phyloP scores from a whole-genome alignment of 2,329 filamentous ascomycete species.

The Paecilomyces dactylethromorphus region DNA sequence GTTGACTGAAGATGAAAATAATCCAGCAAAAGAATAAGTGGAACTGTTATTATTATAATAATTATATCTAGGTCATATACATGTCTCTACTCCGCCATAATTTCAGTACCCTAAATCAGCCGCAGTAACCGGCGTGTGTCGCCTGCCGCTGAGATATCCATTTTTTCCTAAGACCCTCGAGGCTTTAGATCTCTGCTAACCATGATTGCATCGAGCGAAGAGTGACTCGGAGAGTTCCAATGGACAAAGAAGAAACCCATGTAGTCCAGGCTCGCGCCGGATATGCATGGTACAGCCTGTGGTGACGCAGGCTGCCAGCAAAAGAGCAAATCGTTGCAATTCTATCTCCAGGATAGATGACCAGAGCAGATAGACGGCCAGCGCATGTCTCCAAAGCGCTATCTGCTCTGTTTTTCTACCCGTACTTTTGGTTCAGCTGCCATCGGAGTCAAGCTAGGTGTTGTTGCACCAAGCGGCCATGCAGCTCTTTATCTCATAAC shows the following conservation, averaged over 20 bases:
- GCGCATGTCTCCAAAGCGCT: neutral
- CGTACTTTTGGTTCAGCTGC: neutral
- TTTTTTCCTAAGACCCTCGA: neutral
- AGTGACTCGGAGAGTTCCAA: neutral
- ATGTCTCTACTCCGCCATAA: neutral
- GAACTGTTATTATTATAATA: neutral
- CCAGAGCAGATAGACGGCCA: slow-evolving; percentile 5
- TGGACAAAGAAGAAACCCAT: slow-evolving; percentile 2
- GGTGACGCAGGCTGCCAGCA: neutral
- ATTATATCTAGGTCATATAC: neutral
- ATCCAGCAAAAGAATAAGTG: neutral
- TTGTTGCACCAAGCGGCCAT: neutral
- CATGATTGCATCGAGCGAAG: neutral
- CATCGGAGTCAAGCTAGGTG: neutral
- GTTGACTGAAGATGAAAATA: no score
- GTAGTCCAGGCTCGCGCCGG: neutral
- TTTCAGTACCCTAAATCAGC: neutral
- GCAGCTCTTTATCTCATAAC: neutral
- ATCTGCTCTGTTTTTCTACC: neutral
- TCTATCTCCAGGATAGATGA: slow-evolving; percentile 20
- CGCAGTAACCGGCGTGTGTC: neutral
- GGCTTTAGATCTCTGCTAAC: neutral
- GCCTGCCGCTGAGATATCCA: neutral
- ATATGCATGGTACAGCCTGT: neutral
- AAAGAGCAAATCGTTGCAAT: slow-evolving; percentile 8